These are phyloP conservation scores for Bacidia gigantensis DNA, from an alignment of 495 filamentous ascomycete genomes.

Conservation along the genomic window DNA sequence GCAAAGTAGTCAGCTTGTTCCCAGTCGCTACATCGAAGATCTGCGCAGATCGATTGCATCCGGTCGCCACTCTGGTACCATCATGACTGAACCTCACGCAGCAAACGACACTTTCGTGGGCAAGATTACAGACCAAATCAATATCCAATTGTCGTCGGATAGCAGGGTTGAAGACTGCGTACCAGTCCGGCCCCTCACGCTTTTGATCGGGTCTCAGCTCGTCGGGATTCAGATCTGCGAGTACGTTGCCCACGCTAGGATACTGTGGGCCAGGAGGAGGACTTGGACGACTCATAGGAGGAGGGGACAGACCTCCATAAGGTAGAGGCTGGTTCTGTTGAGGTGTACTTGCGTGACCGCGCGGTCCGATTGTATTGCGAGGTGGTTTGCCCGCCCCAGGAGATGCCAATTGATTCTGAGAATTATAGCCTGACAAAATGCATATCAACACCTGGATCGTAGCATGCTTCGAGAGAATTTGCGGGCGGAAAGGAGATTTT, in stretches of 20 bases:
- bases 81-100: conserved; percentile 83
- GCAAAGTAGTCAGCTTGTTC: conserved; percentile 62
- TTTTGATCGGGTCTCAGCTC: conserved; percentile 69
- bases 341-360: conserved; percentile 51
- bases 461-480: not conserved
- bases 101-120: conserved; percentile 81
- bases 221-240: conserved; percentile 80
- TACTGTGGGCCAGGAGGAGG: conserved; percentile 52
- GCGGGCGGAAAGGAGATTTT: conserved; percentile 14
- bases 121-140: conserved; percentile 72
- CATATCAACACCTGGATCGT: conserved; percentile 14
- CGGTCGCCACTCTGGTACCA: conserved; percentile 78
- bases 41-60: conserved; percentile 78
- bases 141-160: conserved; percentile 76
- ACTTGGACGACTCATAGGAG: conserved; percentile 71
- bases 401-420: conserved; percentile 72
- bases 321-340: conserved; percentile 73
- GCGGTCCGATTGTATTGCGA: conserved; percentile 37
- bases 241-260: conserved; percentile 57
- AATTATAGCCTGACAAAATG: conserved; percentile 41
- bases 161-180: conserved; percentile 75
- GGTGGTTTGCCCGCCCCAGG: conserved; percentile 64
- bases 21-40: conserved; percentile 77
- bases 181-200: conserved; percentile 75
- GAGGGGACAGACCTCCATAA: conserved; percentile 76